phyloP scores from a whole-genome alignment of 2,329 filamentous ascomycete species.

The Erysiphe pulchra region DNA sequence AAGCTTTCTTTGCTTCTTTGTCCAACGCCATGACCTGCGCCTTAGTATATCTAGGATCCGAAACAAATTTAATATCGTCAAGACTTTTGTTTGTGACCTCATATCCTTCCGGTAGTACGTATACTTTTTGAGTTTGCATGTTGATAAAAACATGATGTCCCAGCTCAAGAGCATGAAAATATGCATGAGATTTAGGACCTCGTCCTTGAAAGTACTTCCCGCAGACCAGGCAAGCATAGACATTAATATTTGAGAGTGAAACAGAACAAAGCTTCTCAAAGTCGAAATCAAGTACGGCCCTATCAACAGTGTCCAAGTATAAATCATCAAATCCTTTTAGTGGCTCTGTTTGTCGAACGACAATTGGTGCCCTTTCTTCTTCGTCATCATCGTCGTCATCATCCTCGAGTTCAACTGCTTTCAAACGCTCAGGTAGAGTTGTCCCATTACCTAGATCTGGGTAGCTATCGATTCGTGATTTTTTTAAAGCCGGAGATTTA shows the following conservation, averaged over 20 bases:
- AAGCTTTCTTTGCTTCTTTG: constrained; percentile 32
- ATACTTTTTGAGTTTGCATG: constrained; percentile 78
- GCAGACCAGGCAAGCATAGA: constrained; percentile 91
- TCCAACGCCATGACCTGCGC: constrained; percentile 63
- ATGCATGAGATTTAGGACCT: constrained; percentile 82
- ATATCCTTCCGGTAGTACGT: constrained; percentile 85
- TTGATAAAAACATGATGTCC: constrained; percentile 97
- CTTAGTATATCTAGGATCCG: constrained; percentile 65
- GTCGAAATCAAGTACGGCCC: constrained; percentile 83
- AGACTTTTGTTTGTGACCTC: constrained; percentile 85
- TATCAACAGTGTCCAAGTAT: constrained; percentile 92
- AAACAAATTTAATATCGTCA: constrained; percentile 95
- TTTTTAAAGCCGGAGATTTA: constrained; percentile 33
- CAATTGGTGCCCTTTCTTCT: constrained; percentile 9
- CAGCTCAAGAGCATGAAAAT: constrained; percentile 88
- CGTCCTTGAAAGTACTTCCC: constrained; percentile 95
- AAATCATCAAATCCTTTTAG: constrained; percentile 80
- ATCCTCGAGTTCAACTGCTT: constrained; percentile 6
- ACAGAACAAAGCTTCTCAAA: constrained; percentile 97
- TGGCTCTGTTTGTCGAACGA: constrained; percentile 47
- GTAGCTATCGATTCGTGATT: constrained; percentile 20
- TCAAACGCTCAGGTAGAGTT: constrained; percentile 11
- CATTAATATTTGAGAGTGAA: constrained; percentile 91
- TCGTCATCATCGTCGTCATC: constrained; percentile 10
- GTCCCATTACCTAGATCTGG: constrained; percentile 8